These are phyloP conservation scores for Xylaria palmicola DNA, from an alignment of 495 filamentous ascomycete genomes.

Conservation along the genomic window DNA sequence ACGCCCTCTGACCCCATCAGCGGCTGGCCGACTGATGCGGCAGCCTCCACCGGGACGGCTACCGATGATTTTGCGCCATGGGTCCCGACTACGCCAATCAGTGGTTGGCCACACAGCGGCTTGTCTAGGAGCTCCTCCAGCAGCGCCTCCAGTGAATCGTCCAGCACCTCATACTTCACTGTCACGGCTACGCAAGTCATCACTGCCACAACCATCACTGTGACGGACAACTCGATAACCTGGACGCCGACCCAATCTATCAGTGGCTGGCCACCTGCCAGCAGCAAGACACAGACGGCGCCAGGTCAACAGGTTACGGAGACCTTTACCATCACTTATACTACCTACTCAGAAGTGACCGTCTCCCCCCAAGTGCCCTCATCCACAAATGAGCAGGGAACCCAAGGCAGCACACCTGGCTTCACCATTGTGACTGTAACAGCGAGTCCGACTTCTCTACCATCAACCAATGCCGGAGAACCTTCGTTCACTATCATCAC, in stretches of 20 bases:
- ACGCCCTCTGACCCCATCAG: neutral
- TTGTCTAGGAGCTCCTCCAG: neutral
- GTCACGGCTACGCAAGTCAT: neutral
- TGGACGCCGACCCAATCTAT: constrained; percentile 9
- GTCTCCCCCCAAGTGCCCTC: neutral
- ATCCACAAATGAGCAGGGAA: neutral
- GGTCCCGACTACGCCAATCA: neutral
- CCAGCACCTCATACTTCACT: neutral
- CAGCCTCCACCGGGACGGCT: neutral
- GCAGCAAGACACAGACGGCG: neutral
- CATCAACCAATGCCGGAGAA: neutral
- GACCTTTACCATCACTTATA: constrained; percentile 13
- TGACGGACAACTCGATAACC: constrained; percentile 14
- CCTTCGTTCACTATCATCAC: constrained; percentile 11
- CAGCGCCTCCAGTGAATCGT: neutral
- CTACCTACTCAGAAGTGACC: constrained; percentile 10
- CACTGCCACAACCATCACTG: constrained; percentile 13
- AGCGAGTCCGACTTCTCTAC: neutral
- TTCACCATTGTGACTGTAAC: constrained; percentile 12
- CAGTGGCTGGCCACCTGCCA: constrained; percentile 6
- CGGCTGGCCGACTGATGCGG: constrained; percentile 4
- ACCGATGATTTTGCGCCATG: neutral
- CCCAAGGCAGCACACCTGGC: neutral
- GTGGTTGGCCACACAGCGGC: neutral
- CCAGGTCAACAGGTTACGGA: constrained; percentile 6